Conservation (phyloP, 371 early-diverging fungal genomes). For the Mucor ambiguus region DNA sequence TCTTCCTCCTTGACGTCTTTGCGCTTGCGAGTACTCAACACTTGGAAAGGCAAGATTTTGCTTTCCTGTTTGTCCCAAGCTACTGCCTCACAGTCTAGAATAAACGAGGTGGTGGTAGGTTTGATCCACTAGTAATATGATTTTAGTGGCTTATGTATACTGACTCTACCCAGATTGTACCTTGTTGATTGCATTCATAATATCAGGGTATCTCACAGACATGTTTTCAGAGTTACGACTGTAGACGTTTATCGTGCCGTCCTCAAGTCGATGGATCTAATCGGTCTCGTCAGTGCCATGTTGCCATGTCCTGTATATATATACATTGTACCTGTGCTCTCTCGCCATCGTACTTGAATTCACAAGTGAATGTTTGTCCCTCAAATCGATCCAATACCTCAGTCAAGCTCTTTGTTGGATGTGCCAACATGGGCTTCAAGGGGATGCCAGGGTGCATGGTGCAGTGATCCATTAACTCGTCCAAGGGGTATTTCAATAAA, state of each 20-base stretch:
- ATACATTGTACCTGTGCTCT: constrained; percentile 78
- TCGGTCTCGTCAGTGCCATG: constrained; percentile 10
- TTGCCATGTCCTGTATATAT: background rate
- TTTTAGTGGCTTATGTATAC: background rate
- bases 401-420: constrained; percentile 95
- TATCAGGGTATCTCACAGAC: constrained; percentile 95
- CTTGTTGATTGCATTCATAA: constrained; percentile 72
- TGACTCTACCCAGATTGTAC: constrained; percentile 30
- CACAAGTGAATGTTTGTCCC: constrained; percentile 91
- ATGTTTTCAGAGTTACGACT: constrained; percentile 98
- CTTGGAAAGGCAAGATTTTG: constrained; percentile 97
- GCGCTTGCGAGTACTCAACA: constrained; percentile 97
- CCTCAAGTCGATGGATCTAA: constrained; percentile 76
- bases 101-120: constrained; percentile 78
- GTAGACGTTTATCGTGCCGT: constrained; percentile 85
- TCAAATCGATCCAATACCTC: constrained; percentile 97
- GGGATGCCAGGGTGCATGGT: constrained; percentile 97
- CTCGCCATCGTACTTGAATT: constrained; percentile 99
- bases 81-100: constrained; percentile 99
- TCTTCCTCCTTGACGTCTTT: constrained; percentile 92
- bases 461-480: constrained; percentile 69
- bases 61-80: constrained; percentile 94
- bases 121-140: constrained; percentile 58
- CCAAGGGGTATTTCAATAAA: constrained; percentile 77
- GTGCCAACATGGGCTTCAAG: constrained; percentile 99